Evolutionary conservation across 495 filamentous ascomycete genomes (phyloP).

Genomic region (Oleoguttula mirabilis): DNA sequence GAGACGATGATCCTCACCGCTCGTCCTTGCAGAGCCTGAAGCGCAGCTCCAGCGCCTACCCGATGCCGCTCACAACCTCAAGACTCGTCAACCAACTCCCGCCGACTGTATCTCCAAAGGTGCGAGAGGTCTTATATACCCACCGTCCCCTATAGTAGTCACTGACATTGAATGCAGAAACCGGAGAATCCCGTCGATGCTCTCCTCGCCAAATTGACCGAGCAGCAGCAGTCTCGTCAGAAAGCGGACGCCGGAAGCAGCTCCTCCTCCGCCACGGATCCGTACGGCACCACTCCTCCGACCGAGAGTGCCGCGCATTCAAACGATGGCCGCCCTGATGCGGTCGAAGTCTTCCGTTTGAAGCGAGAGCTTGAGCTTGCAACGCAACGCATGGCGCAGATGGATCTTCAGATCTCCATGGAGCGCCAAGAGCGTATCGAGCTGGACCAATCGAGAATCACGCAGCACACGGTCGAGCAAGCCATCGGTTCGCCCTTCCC

Average conservation of each 20-base stretch:
- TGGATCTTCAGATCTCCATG: conserved; percentile 65
- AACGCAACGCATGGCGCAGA: conserved; percentile 63
- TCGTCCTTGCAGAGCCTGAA: conserved; percentile 8
- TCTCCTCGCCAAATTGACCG: conserved; percentile 52
- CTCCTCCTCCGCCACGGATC: conserved; percentile 41
- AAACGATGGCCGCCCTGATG: conserved; percentile 25
- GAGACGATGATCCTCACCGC: no score
- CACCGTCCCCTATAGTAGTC: background rate
- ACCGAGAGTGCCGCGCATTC: conserved; percentile 33
- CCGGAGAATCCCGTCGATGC: conserved; percentile 41
- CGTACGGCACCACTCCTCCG: conserved; percentile 34
- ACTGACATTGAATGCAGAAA: conserved; percentile 6
- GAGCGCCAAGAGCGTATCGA: background rate
- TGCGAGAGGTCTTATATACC: conserved; percentile 1
- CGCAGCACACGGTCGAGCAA: conserved; percentile 64
- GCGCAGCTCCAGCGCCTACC: conserved; percentile 12
- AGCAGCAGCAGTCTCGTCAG: conserved; percentile 52
- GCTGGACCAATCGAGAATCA: conserved; percentile 50
- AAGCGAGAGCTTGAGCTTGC: conserved; percentile 65
- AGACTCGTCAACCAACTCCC: conserved; percentile 32
- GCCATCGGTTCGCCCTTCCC: conserved; percentile 47
- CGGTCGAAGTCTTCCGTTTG: conserved; percentile 44
- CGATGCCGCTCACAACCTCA: conserved; percentile 27
- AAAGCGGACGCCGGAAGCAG: conserved; percentile 7
- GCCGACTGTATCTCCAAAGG: conserved; percentile 1